Base-by-base conservation (phyloP, 2,329 filamentous ascomycete species). In the Fusarium nelsonii region DNA sequence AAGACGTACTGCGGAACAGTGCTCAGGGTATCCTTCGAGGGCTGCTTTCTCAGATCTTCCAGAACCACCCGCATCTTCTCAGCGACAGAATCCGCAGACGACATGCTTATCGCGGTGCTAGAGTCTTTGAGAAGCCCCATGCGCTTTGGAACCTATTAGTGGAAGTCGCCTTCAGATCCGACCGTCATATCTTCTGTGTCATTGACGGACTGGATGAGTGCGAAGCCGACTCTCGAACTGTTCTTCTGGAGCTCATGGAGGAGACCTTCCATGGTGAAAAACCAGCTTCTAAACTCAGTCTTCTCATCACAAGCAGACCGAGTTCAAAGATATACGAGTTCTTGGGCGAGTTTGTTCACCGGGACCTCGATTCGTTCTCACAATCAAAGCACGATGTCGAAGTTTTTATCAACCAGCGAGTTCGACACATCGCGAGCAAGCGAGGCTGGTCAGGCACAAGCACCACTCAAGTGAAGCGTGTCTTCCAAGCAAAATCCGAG, bases 341-440 rank as follows among this genome's bases (percentile, higher is more conserved):
- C 23, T n/a, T 74, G 16, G 43, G 61, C 10, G 32, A 44, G 4
- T 75, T 74, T 40, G 34, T 55, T 7, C 63, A 74, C 16, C 66
- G 54, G 43, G 67, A 75, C 39, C 44, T 74, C 26, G 63, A 71
- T 14, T 68, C 65, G 10, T 74, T 74, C 28, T 28, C 59, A 8
- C 40, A 72, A 16, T 55, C 64, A 11, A 63, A 64, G 23, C 46
- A 59, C 14, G 66, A 73, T 28, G 67, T 72, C 32, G 53, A 67
- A 32, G 18, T 41, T 32, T 74, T 57, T n/a, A 69, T 70, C 4
- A 58, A 75, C 7, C 46, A 72, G 49, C 64, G 52, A 12, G 61
- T 72, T 12, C 37, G 58, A 39, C 23, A 59, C 18, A 52, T 73
- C 16, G 50, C 52, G 6, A 58, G 55, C 18, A 68, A 51, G 50